Conservation (phyloP, 2,329 filamentous ascomycete species). For the Sphaceloma murrayae region DNA sequence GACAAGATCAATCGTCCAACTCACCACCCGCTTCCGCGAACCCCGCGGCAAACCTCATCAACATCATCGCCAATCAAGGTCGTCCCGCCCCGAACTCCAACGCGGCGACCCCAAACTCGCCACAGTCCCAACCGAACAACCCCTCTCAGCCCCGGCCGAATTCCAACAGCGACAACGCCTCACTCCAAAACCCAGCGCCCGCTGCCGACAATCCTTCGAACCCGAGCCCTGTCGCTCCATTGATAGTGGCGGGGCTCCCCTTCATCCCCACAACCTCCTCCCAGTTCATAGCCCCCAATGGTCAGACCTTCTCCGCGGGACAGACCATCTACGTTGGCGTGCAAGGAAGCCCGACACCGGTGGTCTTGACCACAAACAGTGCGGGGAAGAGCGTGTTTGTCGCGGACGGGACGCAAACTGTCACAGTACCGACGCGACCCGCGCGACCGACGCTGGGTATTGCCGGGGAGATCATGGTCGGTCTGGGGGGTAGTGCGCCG, state of each 20-base stretch:
- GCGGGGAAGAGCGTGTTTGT: neutral
- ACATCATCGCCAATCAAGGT: conserved; percentile 11
- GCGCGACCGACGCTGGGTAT: neutral
- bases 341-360: conserved; percentile 5
- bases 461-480: conserved; percentile 1
- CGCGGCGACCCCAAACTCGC: neutral
- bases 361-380: conserved; percentile 9
- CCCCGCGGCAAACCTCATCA: conserved; percentile 4
- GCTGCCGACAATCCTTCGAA: neutral
- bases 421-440: neutral
- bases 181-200: neutral
- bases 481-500: neutral
- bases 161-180: neutral
- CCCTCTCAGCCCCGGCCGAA: neutral
- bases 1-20: neutral
- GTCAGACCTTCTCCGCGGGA: conserved; percentile 6
- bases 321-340: conserved; percentile 8
- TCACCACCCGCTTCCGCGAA: neutral
- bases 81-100: neutral
- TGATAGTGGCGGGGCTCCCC: conserved; percentile 5
- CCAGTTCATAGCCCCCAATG: conserved; percentile 8
- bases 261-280: conserved; percentile 8
- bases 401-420: neutral
- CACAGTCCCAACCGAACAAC: neutral
- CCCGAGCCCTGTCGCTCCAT: no score